Percentiles rank a stretch among this genome's conserved stretches.
Evolutionary conservation across 169 alveolate species (phyloP).

Genomic region (Cryptosporidium baileyi): DNA sequence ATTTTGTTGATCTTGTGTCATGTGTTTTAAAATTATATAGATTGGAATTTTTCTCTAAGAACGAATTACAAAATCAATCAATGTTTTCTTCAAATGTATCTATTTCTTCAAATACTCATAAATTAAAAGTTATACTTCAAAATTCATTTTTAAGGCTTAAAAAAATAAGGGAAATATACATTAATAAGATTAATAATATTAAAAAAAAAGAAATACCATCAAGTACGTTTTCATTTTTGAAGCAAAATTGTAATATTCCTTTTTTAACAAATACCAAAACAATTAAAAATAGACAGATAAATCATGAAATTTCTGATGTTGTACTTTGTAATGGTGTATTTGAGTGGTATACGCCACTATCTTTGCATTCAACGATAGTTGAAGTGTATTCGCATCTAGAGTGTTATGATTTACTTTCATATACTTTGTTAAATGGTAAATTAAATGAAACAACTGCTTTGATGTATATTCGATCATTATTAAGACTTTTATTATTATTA

Average conservation of each 20-base stretch:
- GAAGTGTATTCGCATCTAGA: slow-evolving; percentile 35
- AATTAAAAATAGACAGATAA: slow-evolving; percentile 6
- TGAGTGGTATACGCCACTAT: slow-evolving; percentile 63
- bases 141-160: background rate
- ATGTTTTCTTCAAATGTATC: slow-evolving; percentile 38
- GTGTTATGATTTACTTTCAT: slow-evolving; percentile 38
- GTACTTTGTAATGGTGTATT: slow-evolving; percentile 30
- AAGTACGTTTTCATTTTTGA: background rate
- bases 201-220: background rate
- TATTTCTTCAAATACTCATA: slow-evolving; percentile 37
- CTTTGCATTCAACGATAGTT: slow-evolving; percentile 28
- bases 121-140: background rate
- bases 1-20: slow-evolving; percentile 35
- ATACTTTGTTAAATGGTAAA: slow-evolving; percentile 23
- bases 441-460: slow-evolving; percentile 39
- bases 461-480: slow-evolving; percentile 34
- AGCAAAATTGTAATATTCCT: slow-evolving; percentile 9
- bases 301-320: slow-evolving; percentile 19
- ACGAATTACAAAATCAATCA: slow-evolving; percentile 11
- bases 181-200: background rate
- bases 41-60: slow-evolving; percentile 17
- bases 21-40: slow-evolving; percentile 40
- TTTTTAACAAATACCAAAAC: background rate
- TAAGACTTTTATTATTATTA: background rate
- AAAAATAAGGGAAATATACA: background rate